Percentiles rank a stretch among this genome's conserved stretches.
These are phyloP conservation scores for Trametes cubensis DNA, from an alignment of 768 basidiomycete genomes.

Conservation along the genomic window DNA sequence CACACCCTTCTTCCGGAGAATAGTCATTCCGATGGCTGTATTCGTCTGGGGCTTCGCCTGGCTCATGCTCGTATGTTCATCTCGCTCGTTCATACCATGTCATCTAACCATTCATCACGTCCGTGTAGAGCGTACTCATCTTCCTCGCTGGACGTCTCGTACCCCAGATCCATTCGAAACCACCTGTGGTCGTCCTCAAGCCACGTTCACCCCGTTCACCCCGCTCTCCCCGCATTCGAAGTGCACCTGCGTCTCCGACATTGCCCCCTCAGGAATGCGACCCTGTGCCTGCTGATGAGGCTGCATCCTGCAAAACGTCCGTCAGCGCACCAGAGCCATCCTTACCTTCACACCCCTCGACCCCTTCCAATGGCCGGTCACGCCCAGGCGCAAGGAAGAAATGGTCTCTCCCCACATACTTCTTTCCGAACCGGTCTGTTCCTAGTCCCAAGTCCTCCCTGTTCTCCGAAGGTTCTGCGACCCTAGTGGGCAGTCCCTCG, in stretches of 20 bases:
- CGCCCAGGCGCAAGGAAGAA: constrained; percentile 6
- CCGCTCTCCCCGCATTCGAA: not conserved
- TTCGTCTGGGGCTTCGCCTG: constrained; percentile 16
- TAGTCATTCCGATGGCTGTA: constrained; percentile 13
- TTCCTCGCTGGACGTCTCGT: constrained; percentile 13
- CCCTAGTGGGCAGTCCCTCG: constrained; percentile 1
- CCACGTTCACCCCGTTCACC: not conserved
- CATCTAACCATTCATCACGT: not conserved
- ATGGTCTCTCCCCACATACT: constrained; percentile 11
- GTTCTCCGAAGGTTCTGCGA: constrained; percentile 9
- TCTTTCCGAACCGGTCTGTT: not conserved
- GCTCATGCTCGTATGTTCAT: constrained; percentile 9
- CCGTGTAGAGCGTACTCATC: constrained; percentile 18
- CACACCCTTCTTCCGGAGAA: not conserved
- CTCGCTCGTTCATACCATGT: no score
- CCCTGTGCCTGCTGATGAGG: not conserved
- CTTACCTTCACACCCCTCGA: not conserved
- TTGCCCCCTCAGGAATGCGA: not conserved
- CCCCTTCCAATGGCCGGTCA: not conserved
- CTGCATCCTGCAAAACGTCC: not conserved
- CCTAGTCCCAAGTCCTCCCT: constrained; percentile 14
- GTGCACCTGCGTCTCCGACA: not conserved
- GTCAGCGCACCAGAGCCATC: not conserved
- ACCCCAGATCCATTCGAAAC: constrained; percentile 5
- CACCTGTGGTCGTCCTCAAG: not conserved